Evolutionary conservation across 1,284 basidiomycete species (phyloP).

Genomic region (Cutaneotrichosporon sp.): DNA sequence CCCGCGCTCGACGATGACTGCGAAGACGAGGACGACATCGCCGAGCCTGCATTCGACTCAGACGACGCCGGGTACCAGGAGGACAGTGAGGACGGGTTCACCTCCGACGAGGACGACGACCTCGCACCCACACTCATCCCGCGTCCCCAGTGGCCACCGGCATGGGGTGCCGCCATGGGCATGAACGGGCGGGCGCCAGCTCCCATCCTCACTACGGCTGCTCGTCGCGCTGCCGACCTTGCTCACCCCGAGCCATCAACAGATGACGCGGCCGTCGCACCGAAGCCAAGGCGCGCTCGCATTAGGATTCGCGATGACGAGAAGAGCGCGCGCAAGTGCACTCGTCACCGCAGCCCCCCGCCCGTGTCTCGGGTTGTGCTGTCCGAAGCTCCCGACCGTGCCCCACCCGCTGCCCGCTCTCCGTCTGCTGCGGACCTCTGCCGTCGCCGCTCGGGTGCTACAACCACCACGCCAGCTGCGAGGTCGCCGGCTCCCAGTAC

Average conservation of each 20-base stretch:
- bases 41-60: conserved; percentile 6
- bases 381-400: neutral
- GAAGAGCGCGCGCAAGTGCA: conserved; percentile 11
- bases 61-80: conserved; percentile 21
- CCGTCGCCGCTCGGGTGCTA: conserved; percentile 13
- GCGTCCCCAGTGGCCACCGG: neutral
- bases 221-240: neutral
- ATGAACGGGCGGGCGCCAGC: conserved; percentile 1
- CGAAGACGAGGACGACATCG: conserved; percentile 10
- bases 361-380: conserved; percentile 11
- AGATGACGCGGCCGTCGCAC: too few relatives aligned
- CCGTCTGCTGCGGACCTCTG: conserved; percentile 30
- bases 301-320: conserved; percentile 15
- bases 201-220: conserved; percentile 9
- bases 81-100: conserved; percentile 24
- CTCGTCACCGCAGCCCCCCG: conserved; percentile 29
- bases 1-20: neutral
- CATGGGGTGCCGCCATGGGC: neutral
- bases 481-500: too few relatives aligned
- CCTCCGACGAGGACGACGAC: conserved; percentile 13
- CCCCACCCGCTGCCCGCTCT: conserved; percentile 30
- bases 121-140: conserved; percentile 4
- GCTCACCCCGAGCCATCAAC: neutral
- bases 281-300: conserved; percentile 3
- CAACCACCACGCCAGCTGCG: too few relatives aligned